Conservation (phyloP, 495 filamentous ascomycete species). For the Jackrogersella minutella region DNA sequence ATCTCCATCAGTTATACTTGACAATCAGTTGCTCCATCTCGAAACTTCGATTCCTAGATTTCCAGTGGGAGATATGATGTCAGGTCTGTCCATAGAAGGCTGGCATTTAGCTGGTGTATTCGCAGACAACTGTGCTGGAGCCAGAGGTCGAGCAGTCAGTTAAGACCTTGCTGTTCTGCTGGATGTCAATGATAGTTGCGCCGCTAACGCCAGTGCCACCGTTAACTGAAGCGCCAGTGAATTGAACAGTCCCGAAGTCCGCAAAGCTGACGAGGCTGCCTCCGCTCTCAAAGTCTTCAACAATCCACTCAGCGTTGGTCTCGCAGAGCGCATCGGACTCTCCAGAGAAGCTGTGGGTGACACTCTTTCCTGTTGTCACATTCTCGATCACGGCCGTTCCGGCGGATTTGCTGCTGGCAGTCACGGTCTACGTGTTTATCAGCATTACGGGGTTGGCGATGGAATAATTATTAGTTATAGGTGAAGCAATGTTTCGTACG, state of each 20-base stretch:
- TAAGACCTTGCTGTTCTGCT: slow-evolving; percentile 58
- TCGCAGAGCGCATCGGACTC: slow-evolving; percentile 48
- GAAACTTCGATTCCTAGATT: neutral
- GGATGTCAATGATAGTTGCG: slow-evolving; percentile 60
- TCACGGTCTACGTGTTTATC: slow-evolving; percentile 49
- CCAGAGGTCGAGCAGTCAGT: slow-evolving; percentile 55
- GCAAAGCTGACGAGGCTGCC: slow-evolving; percentile 59
- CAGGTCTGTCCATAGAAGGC: neutral
- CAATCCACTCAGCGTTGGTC: slow-evolving; percentile 71
- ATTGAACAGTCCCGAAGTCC: slow-evolving; percentile 61
- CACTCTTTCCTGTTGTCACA: slow-evolving; percentile 60
- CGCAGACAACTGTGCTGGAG: slow-evolving; percentile 46
- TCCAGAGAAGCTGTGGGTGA: slow-evolving; percentile 58
- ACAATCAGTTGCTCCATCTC: neutral
- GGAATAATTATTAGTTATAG: neutral
- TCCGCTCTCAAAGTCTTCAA: slow-evolving; percentile 67
- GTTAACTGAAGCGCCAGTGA: slow-evolving; percentile 53
- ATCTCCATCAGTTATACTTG: too few species aligned
- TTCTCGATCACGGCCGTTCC: slow-evolving; percentile 68
- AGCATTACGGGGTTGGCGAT: neutral
- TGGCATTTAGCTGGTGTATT: slow-evolving; percentile 34
- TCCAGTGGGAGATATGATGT: neutral
- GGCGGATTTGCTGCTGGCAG: slow-evolving; percentile 53
- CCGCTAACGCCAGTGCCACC: slow-evolving; percentile 49
- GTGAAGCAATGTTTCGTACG: neutral